Evolutionary conservation across 2,329 filamentous ascomycete species (phyloP).

Genomic region (Ambrosiella beaveri): DNA sequence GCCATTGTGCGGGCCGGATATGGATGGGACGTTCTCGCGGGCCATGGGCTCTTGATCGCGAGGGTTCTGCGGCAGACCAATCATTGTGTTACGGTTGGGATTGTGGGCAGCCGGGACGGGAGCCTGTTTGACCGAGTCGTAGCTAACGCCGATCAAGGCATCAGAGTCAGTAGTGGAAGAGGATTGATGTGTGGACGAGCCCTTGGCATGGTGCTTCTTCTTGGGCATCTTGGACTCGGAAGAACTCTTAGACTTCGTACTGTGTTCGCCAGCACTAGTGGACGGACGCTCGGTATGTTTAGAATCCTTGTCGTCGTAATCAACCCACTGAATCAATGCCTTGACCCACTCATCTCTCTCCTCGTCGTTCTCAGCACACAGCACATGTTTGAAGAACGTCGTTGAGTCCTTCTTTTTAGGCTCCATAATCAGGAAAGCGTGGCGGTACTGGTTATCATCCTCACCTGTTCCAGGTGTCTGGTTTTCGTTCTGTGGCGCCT

Average conservation of each 20-base stretch:
- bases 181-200: background rate
- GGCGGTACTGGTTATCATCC: slow-evolving; percentile 89
- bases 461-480: slow-evolving; percentile 30
- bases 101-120: slow-evolving; percentile 24
- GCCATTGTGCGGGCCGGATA: slow-evolving; percentile 73
- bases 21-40: slow-evolving; percentile 27
- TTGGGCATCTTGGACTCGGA: slow-evolving; percentile 15
- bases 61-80: slow-evolving; percentile 19
- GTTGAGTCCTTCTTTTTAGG: slow-evolving; percentile 90
- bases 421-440: slow-evolving; percentile 87
- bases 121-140: slow-evolving; percentile 37
- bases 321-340: slow-evolving; percentile 73
- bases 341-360: slow-evolving; percentile 94
- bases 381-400: slow-evolving; percentile 75
- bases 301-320: slow-evolving; percentile 40
- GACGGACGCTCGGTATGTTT: slow-evolving; percentile 17
- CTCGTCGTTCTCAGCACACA: slow-evolving; percentile 85
- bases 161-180: slow-evolving; percentile 23
- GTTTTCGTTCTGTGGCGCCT: slow-evolving; percentile 45
- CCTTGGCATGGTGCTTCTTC: slow-evolving; percentile 10
- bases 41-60: slow-evolving; percentile 18
- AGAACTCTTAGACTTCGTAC: slow-evolving; percentile 20
- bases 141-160: slow-evolving; percentile 38
- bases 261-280: slow-evolving; percentile 4
- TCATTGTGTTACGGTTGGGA: slow-evolving; percentile 22